Evolutionary conservation across 169 alveolate species (phyloP).

Genomic region (Plasmodium ovale): DNA sequence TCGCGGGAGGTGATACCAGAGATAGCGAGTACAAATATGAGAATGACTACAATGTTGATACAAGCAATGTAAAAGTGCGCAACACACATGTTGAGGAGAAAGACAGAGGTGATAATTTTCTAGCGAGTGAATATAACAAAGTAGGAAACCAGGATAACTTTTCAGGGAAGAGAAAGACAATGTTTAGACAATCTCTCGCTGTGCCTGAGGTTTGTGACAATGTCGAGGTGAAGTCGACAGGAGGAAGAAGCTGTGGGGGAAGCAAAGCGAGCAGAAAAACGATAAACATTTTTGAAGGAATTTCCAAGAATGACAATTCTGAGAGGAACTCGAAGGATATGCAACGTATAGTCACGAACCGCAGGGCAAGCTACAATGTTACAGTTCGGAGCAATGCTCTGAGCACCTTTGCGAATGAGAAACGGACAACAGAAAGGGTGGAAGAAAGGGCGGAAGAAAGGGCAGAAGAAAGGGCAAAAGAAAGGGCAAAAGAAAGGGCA

Average conservation of each 20-base stretch:
- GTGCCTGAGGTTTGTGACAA: background rate
- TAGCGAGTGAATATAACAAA: background rate
- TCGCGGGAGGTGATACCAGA: background rate
- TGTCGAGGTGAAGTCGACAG: background rate
- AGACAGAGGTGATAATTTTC: background rate
- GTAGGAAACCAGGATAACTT: too few species aligned
- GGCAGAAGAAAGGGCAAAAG: background rate
- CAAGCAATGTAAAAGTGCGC: too few species aligned
- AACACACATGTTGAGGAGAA: background rate
- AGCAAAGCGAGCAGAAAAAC: background rate
- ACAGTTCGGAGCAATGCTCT: background rate
- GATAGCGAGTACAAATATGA: too few species aligned
- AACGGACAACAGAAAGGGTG: background rate
- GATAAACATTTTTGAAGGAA: background rate
- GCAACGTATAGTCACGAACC: background rate
- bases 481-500: background rate
- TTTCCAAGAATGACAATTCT: background rate
- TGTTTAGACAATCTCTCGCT: background rate
- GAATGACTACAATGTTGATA: too few species aligned
- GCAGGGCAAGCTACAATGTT: slow-evolving; percentile 52
- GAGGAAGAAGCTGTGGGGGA: background rate
- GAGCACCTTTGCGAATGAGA: background rate
- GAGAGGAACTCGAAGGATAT: background rate
- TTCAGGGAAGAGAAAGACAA: background rate
- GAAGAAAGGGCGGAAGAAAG: background rate